These are phyloP conservation scores for Letharia columbiana DNA, from an alignment of 495 filamentous ascomycete species.

Conservation along the genomic window DNA sequence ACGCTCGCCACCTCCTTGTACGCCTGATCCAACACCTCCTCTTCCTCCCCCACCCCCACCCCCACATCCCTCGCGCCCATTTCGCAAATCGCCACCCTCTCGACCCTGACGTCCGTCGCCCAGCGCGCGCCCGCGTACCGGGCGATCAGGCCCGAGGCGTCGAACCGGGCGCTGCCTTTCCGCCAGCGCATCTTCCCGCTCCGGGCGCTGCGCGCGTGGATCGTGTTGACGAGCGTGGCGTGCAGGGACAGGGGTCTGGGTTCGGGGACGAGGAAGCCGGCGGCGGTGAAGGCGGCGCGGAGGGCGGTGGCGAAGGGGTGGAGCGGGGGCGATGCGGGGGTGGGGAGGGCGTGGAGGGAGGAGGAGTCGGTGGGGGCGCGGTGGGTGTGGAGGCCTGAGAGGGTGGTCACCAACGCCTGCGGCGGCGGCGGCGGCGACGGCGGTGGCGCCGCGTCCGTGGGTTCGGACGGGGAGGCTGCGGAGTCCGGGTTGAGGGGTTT, in stretches of 20 bases:
- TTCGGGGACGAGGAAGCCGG: constrained; percentile 45
- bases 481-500: not conserved
- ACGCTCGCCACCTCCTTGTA: constrained; percentile 34
- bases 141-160: constrained; percentile 44
- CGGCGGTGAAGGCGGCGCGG: constrained; percentile 49
- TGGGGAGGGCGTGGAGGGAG: constrained; percentile 11
- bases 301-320: constrained; percentile 31
- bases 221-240: constrained; percentile 80
- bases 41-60: constrained; percentile 27
- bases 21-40: constrained; percentile 35
- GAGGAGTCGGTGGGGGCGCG: constrained; percentile 24
- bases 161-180: constrained; percentile 36
- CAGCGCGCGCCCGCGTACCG: constrained; percentile 48
- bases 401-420: constrained; percentile 16
- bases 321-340: constrained; percentile 3
- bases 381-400: constrained; percentile 32
- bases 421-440: not conserved
- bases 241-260: constrained; percentile 64
- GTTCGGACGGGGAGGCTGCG: not conserved
- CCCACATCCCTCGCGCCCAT: constrained; percentile 64
- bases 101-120: constrained; percentile 52
- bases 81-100: constrained; percentile 60
- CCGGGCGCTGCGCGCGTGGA: constrained; percentile 47
- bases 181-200: constrained; percentile 29
- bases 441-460: not conserved